Conservation (phyloP, 1,284 basidiomycete genomes). For the Malassezia sympodialis region DNA sequence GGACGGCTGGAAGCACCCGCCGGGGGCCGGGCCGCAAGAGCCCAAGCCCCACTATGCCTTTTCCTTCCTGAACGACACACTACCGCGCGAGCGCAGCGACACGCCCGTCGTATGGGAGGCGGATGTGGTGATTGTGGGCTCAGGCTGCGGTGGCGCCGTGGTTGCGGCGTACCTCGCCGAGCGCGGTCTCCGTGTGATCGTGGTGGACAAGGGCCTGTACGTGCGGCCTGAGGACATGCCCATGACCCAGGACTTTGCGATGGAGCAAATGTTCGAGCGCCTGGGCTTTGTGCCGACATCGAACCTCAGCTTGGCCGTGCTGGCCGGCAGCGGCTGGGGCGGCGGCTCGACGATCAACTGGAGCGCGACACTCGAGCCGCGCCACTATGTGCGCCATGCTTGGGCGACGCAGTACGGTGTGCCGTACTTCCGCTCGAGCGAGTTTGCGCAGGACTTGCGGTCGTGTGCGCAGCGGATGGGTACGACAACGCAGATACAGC, state of each 20-base stretch:
- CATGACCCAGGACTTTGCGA: conserved; percentile 46
- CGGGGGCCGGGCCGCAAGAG: conserved; percentile 15
- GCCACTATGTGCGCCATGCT: conserved; percentile 48
- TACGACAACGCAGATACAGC: conserved; percentile 45
- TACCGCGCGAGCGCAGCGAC: conserved; percentile 24
- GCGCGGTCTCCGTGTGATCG: conserved; percentile 48
- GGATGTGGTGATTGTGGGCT: conserved; percentile 50
- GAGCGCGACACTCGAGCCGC: conserved; percentile 50
- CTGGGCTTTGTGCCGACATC: conserved; percentile 49
- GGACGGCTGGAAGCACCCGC: conserved; percentile 30
- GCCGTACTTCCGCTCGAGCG: conserved; percentile 46
- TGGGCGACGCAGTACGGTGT: conserved; percentile 49
- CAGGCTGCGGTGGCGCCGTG: conserved; percentile 51
- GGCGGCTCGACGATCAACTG: conserved; percentile 53
- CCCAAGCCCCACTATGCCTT: conserved; percentile 24
- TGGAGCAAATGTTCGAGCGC: conserved; percentile 48
- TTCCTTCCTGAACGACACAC: conserved; percentile 41
- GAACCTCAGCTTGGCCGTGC: conserved; percentile 48
- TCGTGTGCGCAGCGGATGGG: conserved; percentile 50
- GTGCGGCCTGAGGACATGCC: conserved; percentile 45
- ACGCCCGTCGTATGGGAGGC: conserved; percentile 35
- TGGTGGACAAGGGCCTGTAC: conserved; percentile 52
- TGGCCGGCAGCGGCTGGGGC: conserved; percentile 51
- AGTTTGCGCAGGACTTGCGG: conserved; percentile 48
- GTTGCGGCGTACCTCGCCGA: conserved; percentile 45